phyloP scores from a whole-genome alignment of 495 filamentous ascomycete genomes.

The Hypoxylon fuscum region DNA sequence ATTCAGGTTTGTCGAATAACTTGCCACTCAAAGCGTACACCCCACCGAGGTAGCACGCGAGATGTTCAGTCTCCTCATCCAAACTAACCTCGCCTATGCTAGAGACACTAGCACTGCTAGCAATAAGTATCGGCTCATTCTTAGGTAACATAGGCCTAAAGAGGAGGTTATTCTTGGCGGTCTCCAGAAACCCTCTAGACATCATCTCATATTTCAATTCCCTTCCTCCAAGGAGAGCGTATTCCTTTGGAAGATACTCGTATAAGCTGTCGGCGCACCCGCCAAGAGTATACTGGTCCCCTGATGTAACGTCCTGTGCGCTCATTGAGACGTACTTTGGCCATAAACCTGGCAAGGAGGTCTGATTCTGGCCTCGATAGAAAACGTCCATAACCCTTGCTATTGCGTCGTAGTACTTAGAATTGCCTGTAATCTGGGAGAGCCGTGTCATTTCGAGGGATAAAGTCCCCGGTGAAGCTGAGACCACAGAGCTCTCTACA shows the following conservation, averaged over 20 bases:
- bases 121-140: conserved; percentile 74
- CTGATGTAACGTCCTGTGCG: conserved; percentile 44
- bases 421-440: conserved; percentile 83
- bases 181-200: conserved; percentile 73
- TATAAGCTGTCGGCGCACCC: conserved; percentile 85
- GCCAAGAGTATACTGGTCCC: conserved; percentile 70
- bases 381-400: conserved; percentile 82
- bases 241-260: conserved; percentile 84
- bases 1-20: conserved; percentile 70
- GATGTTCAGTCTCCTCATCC: conserved; percentile 54
- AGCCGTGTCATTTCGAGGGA: conserved; percentile 88
- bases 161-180: conserved; percentile 73
- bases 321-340: conserved; percentile 75
- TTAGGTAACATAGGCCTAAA: conserved; percentile 81
- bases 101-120: conserved; percentile 52
- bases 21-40: conserved; percentile 83
- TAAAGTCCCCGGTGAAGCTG: conserved; percentile 61
- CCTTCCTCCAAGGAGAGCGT: conserved; percentile 76
- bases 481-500: conserved; percentile 45
- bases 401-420: conserved; percentile 91
- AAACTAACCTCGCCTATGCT: conserved; percentile 37
- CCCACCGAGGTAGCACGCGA: conserved; percentile 81
- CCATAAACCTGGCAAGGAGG: conserved; percentile 84
- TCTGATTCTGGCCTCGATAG: conserved; percentile 71
- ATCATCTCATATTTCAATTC: conserved; percentile 78